phyloP scores from a whole-genome alignment of 768 basidiomycete species.

The Collybia nuda region DNA sequence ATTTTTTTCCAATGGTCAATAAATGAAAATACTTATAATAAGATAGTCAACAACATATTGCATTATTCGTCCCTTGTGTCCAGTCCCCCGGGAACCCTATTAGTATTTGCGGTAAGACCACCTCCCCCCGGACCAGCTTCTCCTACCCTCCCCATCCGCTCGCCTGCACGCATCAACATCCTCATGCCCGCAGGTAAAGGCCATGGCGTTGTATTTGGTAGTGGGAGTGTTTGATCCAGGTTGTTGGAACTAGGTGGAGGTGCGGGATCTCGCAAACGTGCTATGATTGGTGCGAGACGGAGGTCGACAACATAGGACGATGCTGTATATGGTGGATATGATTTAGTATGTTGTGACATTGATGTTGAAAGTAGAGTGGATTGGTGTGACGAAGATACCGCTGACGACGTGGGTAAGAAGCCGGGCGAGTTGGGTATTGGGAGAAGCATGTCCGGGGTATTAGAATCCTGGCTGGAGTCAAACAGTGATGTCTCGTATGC shows the following conservation, averaged over 20 bases:
- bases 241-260: conserved; percentile 29
- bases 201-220: conserved; percentile 61
- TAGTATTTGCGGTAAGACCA: conserved; percentile 13
- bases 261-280: conserved; percentile 56
- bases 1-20: conserved; percentile 2
- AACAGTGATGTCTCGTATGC: conserved; percentile 61
- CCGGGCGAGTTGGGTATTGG: conserved; percentile 26
- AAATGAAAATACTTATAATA: conserved; percentile 8
- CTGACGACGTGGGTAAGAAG: conserved; percentile 18
- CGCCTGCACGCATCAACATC: conserved; percentile 50
- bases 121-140: conserved; percentile 14
- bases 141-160: conserved; percentile 36
- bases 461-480: conserved; percentile 33
- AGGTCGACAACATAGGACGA: conserved; percentile 64
- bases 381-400: conserved; percentile 22
- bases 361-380: conserved; percentile 17
- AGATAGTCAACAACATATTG: neutral
- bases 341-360: conserved; percentile 19
- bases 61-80: conserved; percentile 24
- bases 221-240: conserved; percentile 42
- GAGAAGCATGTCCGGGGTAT: conserved; percentile 38
- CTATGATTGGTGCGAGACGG: conserved; percentile 50
- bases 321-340: conserved; percentile 22
- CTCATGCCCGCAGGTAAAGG: conserved; percentile 48
- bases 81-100: conserved; percentile 37